Percentiles rank a stretch among this genome's conserved stretches.
phyloP scores from a whole-genome alignment of 2,329 filamentous ascomycete genomes.

The Periconia digitata region DNA sequence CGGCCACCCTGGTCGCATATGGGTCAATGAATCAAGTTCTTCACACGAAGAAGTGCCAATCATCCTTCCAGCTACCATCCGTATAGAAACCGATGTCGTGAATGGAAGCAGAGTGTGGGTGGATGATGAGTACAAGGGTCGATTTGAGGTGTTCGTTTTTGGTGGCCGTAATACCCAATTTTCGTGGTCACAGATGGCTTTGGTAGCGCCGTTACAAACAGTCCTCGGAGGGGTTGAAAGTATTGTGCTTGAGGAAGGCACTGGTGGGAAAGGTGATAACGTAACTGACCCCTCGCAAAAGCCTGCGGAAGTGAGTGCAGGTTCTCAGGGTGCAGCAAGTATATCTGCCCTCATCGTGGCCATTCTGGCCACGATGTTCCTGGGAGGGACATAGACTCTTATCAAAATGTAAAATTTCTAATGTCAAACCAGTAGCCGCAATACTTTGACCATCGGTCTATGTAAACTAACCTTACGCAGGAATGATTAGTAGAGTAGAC shows the following conservation, averaged over 20 bases:
- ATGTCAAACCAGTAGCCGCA: not conserved
- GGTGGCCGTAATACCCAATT: conserved; percentile 55
- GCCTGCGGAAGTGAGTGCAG: conserved; percentile 3
- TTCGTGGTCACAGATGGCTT: conserved; percentile 60
- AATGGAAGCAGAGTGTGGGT: conserved; percentile 55
- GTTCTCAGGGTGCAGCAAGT: not conserved
- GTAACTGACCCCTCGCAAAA: not conserved
- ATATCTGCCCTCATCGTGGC: not conserved
- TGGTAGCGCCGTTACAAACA: conserved; percentile 53
- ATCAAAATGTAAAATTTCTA: not conserved
- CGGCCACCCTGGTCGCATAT: conserved; percentile 55
- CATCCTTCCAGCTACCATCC: conserved; percentile 37
- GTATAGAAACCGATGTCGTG: conserved; percentile 48
- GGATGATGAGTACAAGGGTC: conserved; percentile 48
- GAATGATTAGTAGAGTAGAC: too few relatives aligned
- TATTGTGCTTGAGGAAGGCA: conserved; percentile 15
- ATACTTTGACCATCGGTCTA: too few relatives aligned
- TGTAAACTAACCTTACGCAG: too few relatives aligned
- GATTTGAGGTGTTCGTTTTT: conserved; percentile 59
- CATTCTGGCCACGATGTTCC: not conserved
- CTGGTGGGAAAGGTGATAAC: conserved; percentile 12
- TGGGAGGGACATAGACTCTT: not conserved
- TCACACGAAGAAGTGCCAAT: conserved; percentile 48
- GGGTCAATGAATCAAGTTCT: conserved; percentile 52
- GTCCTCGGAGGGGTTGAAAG: conserved; percentile 33